Percentiles rank a stretch among this genome's conserved stretches.
Conservation (phyloP, 305 asterid genomes). For the Fraxinus sp. region DNA sequence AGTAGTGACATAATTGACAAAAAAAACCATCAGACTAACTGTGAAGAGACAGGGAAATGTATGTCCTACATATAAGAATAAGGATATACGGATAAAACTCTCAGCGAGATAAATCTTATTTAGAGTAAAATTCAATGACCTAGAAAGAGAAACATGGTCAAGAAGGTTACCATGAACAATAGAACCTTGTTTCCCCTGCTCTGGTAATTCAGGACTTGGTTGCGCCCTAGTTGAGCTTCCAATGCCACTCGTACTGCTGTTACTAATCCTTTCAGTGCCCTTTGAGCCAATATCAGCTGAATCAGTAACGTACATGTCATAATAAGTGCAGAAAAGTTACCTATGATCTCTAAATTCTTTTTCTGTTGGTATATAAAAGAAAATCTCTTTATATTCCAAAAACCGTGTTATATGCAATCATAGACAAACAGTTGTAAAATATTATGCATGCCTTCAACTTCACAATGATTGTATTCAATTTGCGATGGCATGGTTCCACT, state of each 20-base stretch:
- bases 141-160: not conserved
- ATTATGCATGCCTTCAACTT: slow-evolving; percentile 57
- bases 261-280: slow-evolving; percentile 43
- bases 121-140: not conserved
- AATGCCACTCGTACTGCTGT: slow-evolving; percentile 49
- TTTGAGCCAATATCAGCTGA: slow-evolving; percentile 80
- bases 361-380: not conserved
- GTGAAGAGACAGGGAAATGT: not conserved
- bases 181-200: slow-evolving; percentile 54
- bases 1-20: not conserved
- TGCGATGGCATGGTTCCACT: slow-evolving; percentile 54
- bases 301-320: slow-evolving; percentile 47
- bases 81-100: not conserved
- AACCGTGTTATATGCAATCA: not conserved
- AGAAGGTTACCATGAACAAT: slow-evolving; percentile 54
- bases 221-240: slow-evolving; percentile 47
- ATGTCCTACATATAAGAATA: not conserved
- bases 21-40: not conserved
- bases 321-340: slow-evolving; percentile 36
- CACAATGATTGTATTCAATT: slow-evolving; percentile 55
- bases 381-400: not conserved
- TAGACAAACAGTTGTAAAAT: slow-evolving; percentile 11
- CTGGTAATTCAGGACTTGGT: slow-evolving; percentile 41
- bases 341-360: slow-evolving; percentile 7
- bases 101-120: not conserved